Evolutionary conservation across 371 early-diverging fungal genomes (phyloP), one percentile per base, ranked within the genome.

Genomic region (Apophysomyces trapeziformis): DNA sequence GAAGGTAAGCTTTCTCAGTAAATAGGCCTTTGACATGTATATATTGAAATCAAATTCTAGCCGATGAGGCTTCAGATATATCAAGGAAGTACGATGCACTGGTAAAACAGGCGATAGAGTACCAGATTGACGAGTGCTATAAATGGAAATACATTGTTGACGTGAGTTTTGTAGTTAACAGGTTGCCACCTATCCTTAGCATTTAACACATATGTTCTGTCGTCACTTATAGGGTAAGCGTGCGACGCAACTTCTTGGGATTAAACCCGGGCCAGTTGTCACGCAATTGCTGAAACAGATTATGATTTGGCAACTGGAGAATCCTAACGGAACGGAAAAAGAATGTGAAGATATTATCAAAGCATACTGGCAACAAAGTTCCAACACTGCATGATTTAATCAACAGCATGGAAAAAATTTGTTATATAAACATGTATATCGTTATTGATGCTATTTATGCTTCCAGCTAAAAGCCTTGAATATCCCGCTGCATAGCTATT

Each of bases 231-330:
- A 89, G 86, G 92, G 96, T 39, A 86, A 88, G 45, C 75, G 81
- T 26, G 82, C 88, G 0, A 78, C 85, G 0, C 64, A 68, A 21
- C 36, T 90, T 4, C 72, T 93, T 18, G 84, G 85, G 5, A 78
- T 93, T 38, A 78, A 72, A 58, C 89, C 90, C 5, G 93, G 95
- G 1, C 90, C 90, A 13, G 64, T 57, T 2, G 78, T 95, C 12
- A 82, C 78, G 57, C 65, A 64, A 16, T 69, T 88, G 37, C 70
- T 93, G 11, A 70, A 80, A 8, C 60, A 69, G 4, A 76, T 92
- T 59, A 89, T 94, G 84, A 82, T 73, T 38, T 94, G 92, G 92
- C 94, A 94, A 75, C 72, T 95, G 43, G 83, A 76, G 1, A 63
- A 90, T 76, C 90, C 90, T 6, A 59, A 75, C 3, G 92, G 89